phyloP scores from a whole-genome alignment of 345 rosid species.

The Eutrema japonicum region DNA sequence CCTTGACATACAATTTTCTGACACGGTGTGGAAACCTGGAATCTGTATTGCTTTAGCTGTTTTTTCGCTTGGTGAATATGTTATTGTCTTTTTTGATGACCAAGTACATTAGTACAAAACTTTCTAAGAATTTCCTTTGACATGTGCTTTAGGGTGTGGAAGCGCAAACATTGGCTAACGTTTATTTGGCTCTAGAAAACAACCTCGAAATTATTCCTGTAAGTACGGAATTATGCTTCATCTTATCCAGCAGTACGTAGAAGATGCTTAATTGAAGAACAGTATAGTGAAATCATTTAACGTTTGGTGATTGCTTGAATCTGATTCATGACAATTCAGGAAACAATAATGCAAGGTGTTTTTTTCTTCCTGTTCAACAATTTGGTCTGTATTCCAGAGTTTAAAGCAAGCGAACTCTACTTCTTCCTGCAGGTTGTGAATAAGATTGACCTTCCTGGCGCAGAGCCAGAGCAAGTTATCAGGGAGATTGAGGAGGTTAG shows the following conservation, averaged over 20 bases:
- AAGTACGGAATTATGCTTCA: conserved; percentile 46
- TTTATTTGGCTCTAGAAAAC: conserved; percentile 93
- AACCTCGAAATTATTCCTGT: conserved; percentile 97
- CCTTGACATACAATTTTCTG: conserved; percentile 6
- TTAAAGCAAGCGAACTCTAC: conserved; percentile 21
- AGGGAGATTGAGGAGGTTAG: conserved; percentile 99
- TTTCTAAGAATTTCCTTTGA: conserved; percentile 30
- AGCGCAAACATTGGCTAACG: conserved; percentile 97
- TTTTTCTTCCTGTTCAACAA: conserved; percentile 4
- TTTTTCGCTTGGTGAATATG: conserved; percentile 20
- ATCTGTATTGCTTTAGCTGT: conserved; percentile 12
- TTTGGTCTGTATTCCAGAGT: conserved; percentile 14
- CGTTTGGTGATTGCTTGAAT: conserved; percentile 1
- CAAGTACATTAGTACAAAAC: neutral
- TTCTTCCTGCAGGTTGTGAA: conserved; percentile 70
- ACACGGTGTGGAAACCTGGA: conserved; percentile 6
- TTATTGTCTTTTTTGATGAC: conserved; percentile 2
- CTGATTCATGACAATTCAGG: conserved; percentile 20
- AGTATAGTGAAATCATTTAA: conserved; percentile 6
- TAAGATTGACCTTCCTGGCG: conserved; percentile 99
- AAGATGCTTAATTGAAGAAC: conserved; percentile 20
- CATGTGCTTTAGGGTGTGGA: conserved; percentile 77
- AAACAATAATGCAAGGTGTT: conserved; percentile 12
- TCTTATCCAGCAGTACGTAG: conserved; percentile 9
- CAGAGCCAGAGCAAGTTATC: conserved; percentile 81